Evolutionary conservation across 805 yeast species (phyloP).

Genomic region (Kazachstania africana): DNA sequence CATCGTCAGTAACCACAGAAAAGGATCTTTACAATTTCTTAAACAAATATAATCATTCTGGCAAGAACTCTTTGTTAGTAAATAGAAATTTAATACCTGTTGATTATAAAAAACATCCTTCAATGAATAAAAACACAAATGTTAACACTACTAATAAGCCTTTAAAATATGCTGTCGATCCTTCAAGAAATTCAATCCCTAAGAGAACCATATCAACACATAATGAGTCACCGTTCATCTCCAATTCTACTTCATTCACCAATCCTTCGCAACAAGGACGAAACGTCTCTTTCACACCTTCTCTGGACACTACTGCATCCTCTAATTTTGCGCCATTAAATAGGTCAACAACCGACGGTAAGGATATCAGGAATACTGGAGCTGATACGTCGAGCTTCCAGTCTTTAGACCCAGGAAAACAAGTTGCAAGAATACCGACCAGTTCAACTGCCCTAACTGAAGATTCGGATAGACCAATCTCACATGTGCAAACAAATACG

Average conservation of each 20-base stretch:
- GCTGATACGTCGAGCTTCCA: constrained; percentile 4
- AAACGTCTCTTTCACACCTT: constrained; percentile 4
- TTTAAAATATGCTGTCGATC: constrained; percentile 21
- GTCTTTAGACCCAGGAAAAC: constrained; percentile 23
- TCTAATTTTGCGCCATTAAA: background rate
- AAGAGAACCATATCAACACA: constrained; percentile 26
- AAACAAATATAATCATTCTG: constrained; percentile 31
- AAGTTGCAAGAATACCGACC: constrained; percentile 15
- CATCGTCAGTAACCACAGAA: constrained; percentile 72
- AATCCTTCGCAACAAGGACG: too few relatives aligned
- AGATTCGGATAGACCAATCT: constrained; percentile 22
- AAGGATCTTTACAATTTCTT: constrained; percentile 66
- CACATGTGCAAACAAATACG: constrained; percentile 23
- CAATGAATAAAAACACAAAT: constrained; percentile 31
- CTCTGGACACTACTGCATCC: constrained; percentile 5
- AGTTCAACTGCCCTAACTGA: constrained; percentile 15
- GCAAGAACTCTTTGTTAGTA: constrained; percentile 25
- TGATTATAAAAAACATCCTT: constrained; percentile 60
- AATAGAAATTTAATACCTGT: constrained; percentile 47
- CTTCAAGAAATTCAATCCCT: constrained; percentile 22
- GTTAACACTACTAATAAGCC: constrained; percentile 15
- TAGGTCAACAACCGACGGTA: constrained; percentile 5
- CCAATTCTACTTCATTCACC: background rate
- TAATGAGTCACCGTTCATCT: constrained; percentile 23
- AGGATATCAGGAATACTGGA: background rate